phyloP scores from a whole-genome alignment of 1,284 basidiomycete species.

The Leccinum pachyderme region DNA sequence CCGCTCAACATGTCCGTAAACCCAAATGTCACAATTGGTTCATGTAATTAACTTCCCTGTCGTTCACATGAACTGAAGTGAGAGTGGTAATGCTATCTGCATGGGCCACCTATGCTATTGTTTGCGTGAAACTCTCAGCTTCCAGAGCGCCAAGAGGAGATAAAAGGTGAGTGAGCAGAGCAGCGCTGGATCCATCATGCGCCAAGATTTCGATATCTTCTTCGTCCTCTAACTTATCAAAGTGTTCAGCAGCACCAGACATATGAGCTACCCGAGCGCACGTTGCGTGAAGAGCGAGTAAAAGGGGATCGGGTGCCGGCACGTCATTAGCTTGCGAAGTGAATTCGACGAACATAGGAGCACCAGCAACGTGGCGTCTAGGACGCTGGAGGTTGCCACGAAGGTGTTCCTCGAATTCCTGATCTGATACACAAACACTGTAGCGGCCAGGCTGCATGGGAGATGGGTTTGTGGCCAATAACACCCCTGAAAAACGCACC shows the following conservation, averaged over 20 bases:
- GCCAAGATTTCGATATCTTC: neutral
- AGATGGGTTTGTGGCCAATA: neutral
- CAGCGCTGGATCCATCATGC: neutral
- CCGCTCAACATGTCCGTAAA: constrained; percentile 48
- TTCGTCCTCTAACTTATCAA: neutral
- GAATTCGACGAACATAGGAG: neutral
- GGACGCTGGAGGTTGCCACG: neutral
- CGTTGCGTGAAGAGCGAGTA: neutral
- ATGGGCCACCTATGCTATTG: neutral
- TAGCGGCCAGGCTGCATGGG: neutral
- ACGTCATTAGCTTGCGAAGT: neutral
- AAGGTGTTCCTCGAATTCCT: neutral
- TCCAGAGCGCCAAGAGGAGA: neutral
- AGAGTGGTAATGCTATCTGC: too few relatives aligned
- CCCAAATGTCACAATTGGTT: too few relatives aligned
- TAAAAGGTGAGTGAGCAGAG: neutral
- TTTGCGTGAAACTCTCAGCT: neutral
- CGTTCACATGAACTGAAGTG: too few relatives aligned
- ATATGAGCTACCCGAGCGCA: neutral
- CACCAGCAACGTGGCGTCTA: neutral
- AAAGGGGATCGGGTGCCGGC: neutral
- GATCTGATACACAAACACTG: neutral
- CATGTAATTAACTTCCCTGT: too few relatives aligned
- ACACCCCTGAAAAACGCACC: neutral
- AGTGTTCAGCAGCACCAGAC: neutral